Evolutionary conservation across 2,329 filamentous ascomycete species (phyloP), one percentile per base, ranked within the genome.

Genomic region (Aspergillus pseudoviridinutans): DNA sequence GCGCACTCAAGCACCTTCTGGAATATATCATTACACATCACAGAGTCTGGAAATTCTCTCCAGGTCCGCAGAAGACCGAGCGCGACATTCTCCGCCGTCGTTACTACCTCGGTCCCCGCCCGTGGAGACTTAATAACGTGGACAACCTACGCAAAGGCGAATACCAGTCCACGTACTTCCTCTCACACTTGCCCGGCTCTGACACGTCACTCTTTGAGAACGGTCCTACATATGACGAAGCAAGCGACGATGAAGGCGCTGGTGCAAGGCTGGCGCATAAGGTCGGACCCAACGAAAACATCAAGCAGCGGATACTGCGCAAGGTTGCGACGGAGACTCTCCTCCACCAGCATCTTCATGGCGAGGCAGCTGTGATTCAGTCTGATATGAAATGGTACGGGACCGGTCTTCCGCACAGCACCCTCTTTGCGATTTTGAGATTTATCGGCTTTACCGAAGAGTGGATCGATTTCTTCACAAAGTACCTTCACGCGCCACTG

Each of bases 391-490:
- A 75, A 56, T 78, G 76, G 75, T 78, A 74, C 54, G 75, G 68
- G 1, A 77, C 76, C 1, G 68, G 74, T 0, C 66, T 82, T 1
- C 70, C 79, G 1, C 79, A 82, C 62, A 28, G 70, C 29, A 79
- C 78, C 9, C 71, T 79, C 4, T 71, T 77, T 35, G 65, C 72
- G 1, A 68, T 80, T 0, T 73, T 82, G 60, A 66, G 71, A 3
- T 81, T 79, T 57, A 67, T 80, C 28, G 27, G 79, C 2, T 75
- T 80, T 17, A 73, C 74, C 2, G 62, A 71, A 5, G 70, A 72
- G 47, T 79, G 78, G 74, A 70, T 73, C 22, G 59, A 59, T 0
- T 82, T 82, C 64, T 80, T 80, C 64, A 69, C 68, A 44, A 78
- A 74, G 38, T 79, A 79, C 52, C 65, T 81, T 6, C 68, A 77